These are phyloP conservation scores for Apocynum venetum DNA, from an alignment of 257 asterid genomes.

Conservation along the genomic window DNA sequence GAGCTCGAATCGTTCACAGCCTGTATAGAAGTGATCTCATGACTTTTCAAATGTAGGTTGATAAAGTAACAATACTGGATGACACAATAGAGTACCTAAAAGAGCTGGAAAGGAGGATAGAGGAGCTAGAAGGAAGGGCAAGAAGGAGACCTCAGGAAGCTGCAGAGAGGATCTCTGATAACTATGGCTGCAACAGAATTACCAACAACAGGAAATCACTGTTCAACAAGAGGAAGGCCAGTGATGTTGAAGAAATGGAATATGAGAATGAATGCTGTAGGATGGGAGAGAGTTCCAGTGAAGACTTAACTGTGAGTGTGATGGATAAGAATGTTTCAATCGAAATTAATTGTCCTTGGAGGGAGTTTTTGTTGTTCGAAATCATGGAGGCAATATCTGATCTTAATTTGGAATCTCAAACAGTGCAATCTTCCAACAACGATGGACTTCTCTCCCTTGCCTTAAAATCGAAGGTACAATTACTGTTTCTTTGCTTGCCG, in stretches of 20 bases:
- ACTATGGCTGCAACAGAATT: slow-evolving; percentile 36
- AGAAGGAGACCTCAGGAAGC: slow-evolving; percentile 42
- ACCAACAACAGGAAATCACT: slow-evolving; percentile 32
- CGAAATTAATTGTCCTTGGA: slow-evolving; percentile 61
- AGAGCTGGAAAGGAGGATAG: slow-evolving; percentile 66
- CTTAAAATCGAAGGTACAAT: slow-evolving; percentile 69
- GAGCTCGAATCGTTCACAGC: too few species aligned
- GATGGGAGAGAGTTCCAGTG: slow-evolving; percentile 31
- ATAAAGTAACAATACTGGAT: slow-evolving; percentile 81
- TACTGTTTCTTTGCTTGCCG: not conserved
- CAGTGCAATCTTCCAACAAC: slow-evolving; percentile 58
- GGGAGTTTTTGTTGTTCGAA: slow-evolving; percentile 45
- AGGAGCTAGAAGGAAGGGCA: slow-evolving; percentile 38
- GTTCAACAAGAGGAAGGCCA: slow-evolving; percentile 59
- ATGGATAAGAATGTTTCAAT: slow-evolving; percentile 49
- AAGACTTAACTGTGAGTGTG: slow-evolving; percentile 42
- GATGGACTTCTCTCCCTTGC: slow-evolving; percentile 57
- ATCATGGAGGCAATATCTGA: slow-evolving; percentile 51
- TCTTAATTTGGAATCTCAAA: slow-evolving; percentile 50
- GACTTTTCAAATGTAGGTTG: slow-evolving; percentile 50
- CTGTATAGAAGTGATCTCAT: not conserved
- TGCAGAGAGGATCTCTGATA: slow-evolving; percentile 62
- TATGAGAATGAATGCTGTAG: slow-evolving; percentile 27
- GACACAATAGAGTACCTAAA: slow-evolving; percentile 73
- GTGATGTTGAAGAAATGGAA: slow-evolving; percentile 37